phyloP scores from a whole-genome alignment of 2,329 filamentous ascomycete species.

The Pseudogymnoascus sp. region DNA sequence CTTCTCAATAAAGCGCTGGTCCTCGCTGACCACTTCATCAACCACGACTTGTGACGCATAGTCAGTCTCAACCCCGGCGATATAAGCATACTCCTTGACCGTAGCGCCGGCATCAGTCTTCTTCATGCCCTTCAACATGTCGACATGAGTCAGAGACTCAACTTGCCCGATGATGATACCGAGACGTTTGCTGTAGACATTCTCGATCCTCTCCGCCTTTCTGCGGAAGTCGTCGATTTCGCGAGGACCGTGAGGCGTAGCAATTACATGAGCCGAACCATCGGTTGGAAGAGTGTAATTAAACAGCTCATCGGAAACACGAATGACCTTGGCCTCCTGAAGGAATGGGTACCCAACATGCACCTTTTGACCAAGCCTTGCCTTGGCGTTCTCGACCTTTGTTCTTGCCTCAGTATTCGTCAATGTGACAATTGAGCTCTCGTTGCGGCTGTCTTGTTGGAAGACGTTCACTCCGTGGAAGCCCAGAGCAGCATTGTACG shows the following conservation, averaged over 20 bases:
- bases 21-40: conserved; percentile 81
- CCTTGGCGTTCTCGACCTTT: conserved; percentile 64
- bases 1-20: conserved; percentile 87
- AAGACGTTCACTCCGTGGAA: conserved; percentile 93
- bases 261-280: conserved; percentile 53
- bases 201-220: conserved; percentile 78
- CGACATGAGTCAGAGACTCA: conserved; percentile 83
- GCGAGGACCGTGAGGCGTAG: conserved; percentile 63
- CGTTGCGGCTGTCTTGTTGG: conserved; percentile 90
- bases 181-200: conserved; percentile 81
- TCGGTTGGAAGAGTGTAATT: conserved; percentile 68
- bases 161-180: conserved; percentile 81
- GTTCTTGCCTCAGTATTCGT: conserved; percentile 65
- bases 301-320: conserved; percentile 89
- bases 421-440: conserved; percentile 89
- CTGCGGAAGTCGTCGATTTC: conserved; percentile 79
- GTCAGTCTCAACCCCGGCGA: conserved; percentile 77
- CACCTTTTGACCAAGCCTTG: conserved; percentile 75
- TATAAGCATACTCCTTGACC: conserved; percentile 84
- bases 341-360: conserved; percentile 93
- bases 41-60: conserved; percentile 91
- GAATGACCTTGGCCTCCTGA: conserved; percentile 83
- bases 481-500: conserved; percentile 72
- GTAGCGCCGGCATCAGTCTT: conserved; percentile 89
- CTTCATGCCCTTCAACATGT: conserved; percentile 83